phyloP scores from a whole-genome alignment of 441 rosid species.

The Erodium chrysanthum region DNA sequence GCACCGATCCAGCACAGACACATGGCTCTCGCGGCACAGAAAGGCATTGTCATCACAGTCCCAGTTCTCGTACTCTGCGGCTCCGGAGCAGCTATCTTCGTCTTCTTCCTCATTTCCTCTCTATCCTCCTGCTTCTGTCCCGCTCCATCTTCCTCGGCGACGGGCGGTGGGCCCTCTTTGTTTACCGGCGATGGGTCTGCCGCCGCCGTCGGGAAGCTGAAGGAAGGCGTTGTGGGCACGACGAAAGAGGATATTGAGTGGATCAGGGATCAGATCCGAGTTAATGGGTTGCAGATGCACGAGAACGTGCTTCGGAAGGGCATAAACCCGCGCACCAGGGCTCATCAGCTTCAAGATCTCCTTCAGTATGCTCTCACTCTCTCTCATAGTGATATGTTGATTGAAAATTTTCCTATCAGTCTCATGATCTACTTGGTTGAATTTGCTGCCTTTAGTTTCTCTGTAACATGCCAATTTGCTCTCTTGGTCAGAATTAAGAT shows the following conservation, averaged over 20 bases:
- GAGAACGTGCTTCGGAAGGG: conserved; percentile 85
- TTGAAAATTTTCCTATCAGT: too few relatives aligned
- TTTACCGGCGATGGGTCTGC: background rate
- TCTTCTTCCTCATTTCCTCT: conserved; percentile 67
- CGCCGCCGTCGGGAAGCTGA: conserved; percentile 4
- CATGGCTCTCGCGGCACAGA: conserved; percentile 35
- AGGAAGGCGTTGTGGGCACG: conserved; percentile 22
- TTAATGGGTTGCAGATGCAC: conserved; percentile 84
- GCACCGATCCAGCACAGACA: background rate
- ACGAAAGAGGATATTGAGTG: conserved; percentile 57
- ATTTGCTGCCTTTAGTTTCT: background rate
- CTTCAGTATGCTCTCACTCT: conserved; percentile 32
- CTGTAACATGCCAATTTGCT: background rate
- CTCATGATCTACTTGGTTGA: background rate
- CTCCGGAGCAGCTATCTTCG: conserved; percentile 46
- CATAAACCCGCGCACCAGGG: conserved; percentile 86
- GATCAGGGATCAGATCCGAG: conserved; percentile 75
- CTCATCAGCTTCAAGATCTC: conserved; percentile 82
- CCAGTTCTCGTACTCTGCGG: conserved; percentile 57
- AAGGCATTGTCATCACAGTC: conserved; percentile 51
- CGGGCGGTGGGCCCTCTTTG: too few relatives aligned
- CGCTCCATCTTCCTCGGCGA: conserved; percentile 13
- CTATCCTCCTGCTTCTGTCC: conserved; percentile 58
- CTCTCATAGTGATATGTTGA: too few relatives aligned
- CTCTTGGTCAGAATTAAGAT: background rate